These are phyloP conservation scores for Leishmania major DNA, from an alignment of 208 protist genomes.

Conservation along the genomic window DNA sequence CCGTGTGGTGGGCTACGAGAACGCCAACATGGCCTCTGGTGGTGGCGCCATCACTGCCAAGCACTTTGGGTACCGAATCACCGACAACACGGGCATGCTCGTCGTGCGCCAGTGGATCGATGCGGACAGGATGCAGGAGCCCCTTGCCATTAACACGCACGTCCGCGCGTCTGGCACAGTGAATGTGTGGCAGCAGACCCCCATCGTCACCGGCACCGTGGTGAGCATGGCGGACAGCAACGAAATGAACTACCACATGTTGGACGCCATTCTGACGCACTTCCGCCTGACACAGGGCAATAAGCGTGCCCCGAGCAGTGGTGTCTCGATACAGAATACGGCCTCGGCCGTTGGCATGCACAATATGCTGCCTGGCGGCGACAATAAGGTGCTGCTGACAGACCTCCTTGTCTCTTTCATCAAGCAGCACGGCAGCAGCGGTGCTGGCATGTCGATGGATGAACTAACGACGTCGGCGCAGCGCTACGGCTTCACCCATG, in stretches of 20 bases:
- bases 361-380: conserved; percentile 76
- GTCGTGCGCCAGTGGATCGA: conserved; percentile 88
- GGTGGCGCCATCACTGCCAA: conserved; percentile 82
- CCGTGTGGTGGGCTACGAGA: conserved; percentile 83
- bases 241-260: conserved; percentile 88
- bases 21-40: conserved; percentile 48
- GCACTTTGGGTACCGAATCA: conserved; percentile 86
- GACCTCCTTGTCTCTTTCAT: conserved; percentile 80
- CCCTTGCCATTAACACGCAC: conserved; percentile 75
- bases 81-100: conserved; percentile 84
- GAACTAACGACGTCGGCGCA: conserved; percentile 69
- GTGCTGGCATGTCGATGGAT: conserved; percentile 78
- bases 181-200: conserved; percentile 87
- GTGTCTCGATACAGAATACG: conserved; percentile 58
- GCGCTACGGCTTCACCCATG: conserved; percentile 66
- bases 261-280: conserved; percentile 89
- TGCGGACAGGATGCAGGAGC: conserved; percentile 57
- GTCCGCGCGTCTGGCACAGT: conserved; percentile 85
- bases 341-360: conserved; percentile 55
- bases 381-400: conserved; percentile 71
- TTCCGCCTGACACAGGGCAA: conserved; percentile 80
- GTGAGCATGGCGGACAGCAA: conserved; percentile 85
- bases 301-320: conserved; percentile 27
- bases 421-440: conserved; percentile 56
- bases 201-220: conserved; percentile 86